These are phyloP conservation scores for Aspergillus melleus DNA, from an alignment of 2,329 filamentous ascomycete genomes.

Conservation along the genomic window DNA sequence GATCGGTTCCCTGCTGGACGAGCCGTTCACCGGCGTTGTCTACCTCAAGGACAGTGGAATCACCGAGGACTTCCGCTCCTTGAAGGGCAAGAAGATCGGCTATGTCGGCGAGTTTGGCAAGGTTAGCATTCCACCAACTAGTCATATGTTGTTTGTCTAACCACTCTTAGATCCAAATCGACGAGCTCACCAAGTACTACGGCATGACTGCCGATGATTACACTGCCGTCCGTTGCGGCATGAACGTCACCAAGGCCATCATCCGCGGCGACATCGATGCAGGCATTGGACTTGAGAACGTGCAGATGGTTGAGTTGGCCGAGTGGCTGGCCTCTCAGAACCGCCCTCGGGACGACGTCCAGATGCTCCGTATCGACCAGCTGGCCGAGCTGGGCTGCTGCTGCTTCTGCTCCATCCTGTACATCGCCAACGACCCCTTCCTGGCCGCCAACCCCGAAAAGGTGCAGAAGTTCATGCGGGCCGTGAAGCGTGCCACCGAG, in stretches of 20 bases:
- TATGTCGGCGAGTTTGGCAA: slow-evolving; percentile 80
- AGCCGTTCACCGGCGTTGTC: slow-evolving; percentile 76
- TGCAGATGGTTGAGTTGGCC: slow-evolving; percentile 80
- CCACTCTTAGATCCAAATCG: slow-evolving; percentile 67
- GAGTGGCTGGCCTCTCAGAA: slow-evolving; percentile 68
- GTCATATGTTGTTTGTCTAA: background rate
- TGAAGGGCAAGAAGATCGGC: slow-evolving; percentile 75
- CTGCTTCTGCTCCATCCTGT: slow-evolving; percentile 80
- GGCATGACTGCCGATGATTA: slow-evolving; percentile 73
- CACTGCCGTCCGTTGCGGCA: slow-evolving; percentile 74
- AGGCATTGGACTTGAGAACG: slow-evolving; percentile 75
- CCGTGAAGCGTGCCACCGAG: slow-evolving; percentile 73
- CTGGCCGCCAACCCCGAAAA: slow-evolving; percentile 65
- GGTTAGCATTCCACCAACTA: slow-evolving; percentile 26
- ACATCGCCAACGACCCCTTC: slow-evolving; percentile 76
- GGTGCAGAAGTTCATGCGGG: slow-evolving; percentile 67
- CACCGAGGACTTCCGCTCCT: slow-evolving; percentile 70
- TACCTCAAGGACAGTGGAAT: slow-evolving; percentile 75
- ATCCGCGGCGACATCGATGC: slow-evolving; percentile 72
- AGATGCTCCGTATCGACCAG: slow-evolving; percentile 80
- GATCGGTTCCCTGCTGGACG: slow-evolving; percentile 73
- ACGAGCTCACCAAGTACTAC: slow-evolving; percentile 76
- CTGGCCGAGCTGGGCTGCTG: slow-evolving; percentile 77
- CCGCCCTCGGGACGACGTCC: slow-evolving; percentile 66
- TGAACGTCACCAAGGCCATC: slow-evolving; percentile 78